Evolutionary conservation across 73 alveolate species (phyloP).

Genomic region (Symbiodinium pilosum): DNA sequence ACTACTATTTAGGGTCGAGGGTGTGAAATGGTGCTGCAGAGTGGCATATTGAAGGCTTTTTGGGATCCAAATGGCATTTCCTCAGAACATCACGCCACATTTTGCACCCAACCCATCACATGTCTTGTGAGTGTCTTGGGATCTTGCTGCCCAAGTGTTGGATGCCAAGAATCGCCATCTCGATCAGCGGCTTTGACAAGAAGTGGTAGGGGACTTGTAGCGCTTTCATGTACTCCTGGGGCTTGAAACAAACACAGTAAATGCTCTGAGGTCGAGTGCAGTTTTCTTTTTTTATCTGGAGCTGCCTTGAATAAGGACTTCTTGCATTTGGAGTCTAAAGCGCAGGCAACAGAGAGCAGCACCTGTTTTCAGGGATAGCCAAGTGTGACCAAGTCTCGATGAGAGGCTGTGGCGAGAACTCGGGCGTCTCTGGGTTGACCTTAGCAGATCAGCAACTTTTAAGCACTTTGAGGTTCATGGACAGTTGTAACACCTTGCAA

Average conservation of each 20-base stretch:
- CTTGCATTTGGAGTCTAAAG: neutral
- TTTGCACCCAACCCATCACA: too few species aligned
- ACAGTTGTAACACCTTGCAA: too few species aligned
- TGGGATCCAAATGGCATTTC: slow-evolving; percentile 95
- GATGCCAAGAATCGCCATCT: slow-evolving; percentile 81
- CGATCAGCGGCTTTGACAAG: slow-evolving; percentile 75
- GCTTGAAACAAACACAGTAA: too few species aligned
- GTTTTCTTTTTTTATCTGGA: too few species aligned
- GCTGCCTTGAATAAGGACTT: neutral
- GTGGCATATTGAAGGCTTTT: slow-evolving; percentile 98
- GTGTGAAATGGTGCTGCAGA: too few species aligned
- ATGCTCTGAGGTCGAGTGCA: too few species aligned
- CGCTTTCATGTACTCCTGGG: slow-evolving; percentile 83
- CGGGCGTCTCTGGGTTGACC: slow-evolving; percentile 99
- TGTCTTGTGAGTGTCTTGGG: too few species aligned
- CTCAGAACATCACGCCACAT: too few species aligned
- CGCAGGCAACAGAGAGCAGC: too few species aligned
- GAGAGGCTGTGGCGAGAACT: slow-evolving; percentile 98
- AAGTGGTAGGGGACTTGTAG: slow-evolving; percentile 85
- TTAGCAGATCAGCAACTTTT: slow-evolving; percentile 96
- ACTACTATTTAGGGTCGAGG: too few species aligned
- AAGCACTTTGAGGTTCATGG: neutral
- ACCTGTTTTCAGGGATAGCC: too few species aligned
- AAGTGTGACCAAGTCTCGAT: slow-evolving; percentile 96
- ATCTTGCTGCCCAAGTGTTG: too few species aligned